Base-by-base conservation (phyloP, 208 protist species). In the Acanthamoeba royreba region DNA sequence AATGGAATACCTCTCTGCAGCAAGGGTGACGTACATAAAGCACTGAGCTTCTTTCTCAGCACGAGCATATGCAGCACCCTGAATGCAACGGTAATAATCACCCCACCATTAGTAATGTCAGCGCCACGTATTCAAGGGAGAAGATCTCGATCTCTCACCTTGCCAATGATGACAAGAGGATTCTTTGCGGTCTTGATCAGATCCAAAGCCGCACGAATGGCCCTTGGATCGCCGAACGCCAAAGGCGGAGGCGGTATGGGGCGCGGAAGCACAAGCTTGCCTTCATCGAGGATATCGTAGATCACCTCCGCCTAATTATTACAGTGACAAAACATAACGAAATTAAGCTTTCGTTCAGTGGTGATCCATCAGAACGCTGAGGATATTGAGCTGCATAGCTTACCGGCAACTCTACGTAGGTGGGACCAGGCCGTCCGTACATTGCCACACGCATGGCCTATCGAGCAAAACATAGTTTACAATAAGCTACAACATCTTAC, bases 341-440 rank as follows among this genome's bases (percentile, higher is more conserved):
- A n/a, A n/a, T n/a, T n/a, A n/a, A n/a, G n/a, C n/a, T n/a, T n/a
- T n/a, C n/a, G n/a, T n/a, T n/a, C n/a, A n/a, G n/a, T n/a, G n/a
- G n/a, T n/a, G n/a, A n/a, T n/a, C n/a, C n/a, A n/a, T n/a, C n/a
- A n/a, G n/a, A n/a, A n/a, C n/a, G n/a, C n/a, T n/a, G 13, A 45
- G 66, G 55, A 31, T 2, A 19, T 13, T 19, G 66, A 45, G 66
- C 4, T 0, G 66, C 19, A 90, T n/a, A n/a, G n/a, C 45, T 19
- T 93, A 69, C 77, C 17, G 94, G 74, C 7, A 95, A 46, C 31
- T 95, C 94, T 28, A 93, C 72, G 55, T 95, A 95, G 46, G 93
- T 58, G 7, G 83, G 47, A 1, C 94, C 94, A 4, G 94, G 94
- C n/a, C 61, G 31, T n/a, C 91, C 93, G 45, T 94, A 93, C 53